These are phyloP conservation scores for Colletotrichum sojae DNA, from an alignment of 2,329 filamentous ascomycete species.

Conservation along the genomic window DNA sequence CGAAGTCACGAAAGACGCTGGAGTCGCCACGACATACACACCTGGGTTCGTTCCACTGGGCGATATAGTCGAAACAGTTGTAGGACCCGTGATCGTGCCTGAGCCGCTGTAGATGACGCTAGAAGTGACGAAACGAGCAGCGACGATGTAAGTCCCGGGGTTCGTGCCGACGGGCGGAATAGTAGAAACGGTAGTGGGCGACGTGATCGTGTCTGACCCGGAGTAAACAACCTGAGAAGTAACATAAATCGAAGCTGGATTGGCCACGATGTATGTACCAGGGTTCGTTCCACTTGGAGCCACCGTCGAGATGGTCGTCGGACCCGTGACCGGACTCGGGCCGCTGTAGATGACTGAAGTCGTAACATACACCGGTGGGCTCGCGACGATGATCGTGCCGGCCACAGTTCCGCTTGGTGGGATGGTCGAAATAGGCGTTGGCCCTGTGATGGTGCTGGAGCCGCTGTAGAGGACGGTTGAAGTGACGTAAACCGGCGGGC, in stretches of 20 bases:
- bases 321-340: constrained; percentile 10
- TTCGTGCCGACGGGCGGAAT: constrained; percentile 18
- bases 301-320: constrained; percentile 28
- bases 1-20: constrained; percentile 19
- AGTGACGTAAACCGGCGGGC: constrained; percentile 20
- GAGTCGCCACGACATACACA: constrained; percentile 26
- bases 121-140: background rate
- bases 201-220: constrained; percentile 21
- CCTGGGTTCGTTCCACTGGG: constrained; percentile 32
- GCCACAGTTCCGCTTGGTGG: constrained; percentile 23
- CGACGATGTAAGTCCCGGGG: constrained; percentile 34
- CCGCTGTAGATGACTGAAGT: constrained; percentile 26
- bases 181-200: constrained; percentile 17
- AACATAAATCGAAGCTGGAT: constrained; percentile 18
- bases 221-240: constrained; percentile 15
- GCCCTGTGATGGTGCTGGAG: constrained; percentile 1
- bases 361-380: constrained; percentile 28
- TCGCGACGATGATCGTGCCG: constrained; percentile 28
- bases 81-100: background rate
- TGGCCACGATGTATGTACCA: constrained; percentile 35
- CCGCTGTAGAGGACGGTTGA: constrained; percentile 16
- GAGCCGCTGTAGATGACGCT: background rate
- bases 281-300: constrained; percentile 12
- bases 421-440: constrained; percentile 29
- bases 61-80: constrained; percentile 11